Conservation (phyloP, 208 protist genomes). For the Trypanosoma brucei region DNA sequence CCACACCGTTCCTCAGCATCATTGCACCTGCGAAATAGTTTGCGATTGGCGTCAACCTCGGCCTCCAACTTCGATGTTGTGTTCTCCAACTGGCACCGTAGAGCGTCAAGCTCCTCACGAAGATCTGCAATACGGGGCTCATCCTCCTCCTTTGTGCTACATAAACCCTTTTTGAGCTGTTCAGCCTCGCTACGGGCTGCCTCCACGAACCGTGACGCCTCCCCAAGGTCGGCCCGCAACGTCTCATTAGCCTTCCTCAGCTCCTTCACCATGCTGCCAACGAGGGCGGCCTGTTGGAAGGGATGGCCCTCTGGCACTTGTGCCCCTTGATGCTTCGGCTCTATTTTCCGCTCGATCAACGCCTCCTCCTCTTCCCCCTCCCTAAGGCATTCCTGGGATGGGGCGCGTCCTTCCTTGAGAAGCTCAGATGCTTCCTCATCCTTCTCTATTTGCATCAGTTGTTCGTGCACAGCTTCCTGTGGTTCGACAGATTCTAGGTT, state of each 20-base stretch:
- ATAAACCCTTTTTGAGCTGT: conserved; percentile 2
- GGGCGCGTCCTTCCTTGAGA: neutral
- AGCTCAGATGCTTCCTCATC: too few relatives aligned
- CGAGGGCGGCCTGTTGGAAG: neutral
- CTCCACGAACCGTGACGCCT: conserved; percentile 8
- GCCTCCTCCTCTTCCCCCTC: neutral
- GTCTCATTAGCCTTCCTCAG: neutral
- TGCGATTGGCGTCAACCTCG: neutral
- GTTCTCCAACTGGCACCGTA: neutral
- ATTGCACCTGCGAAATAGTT: neutral
- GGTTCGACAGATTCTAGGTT: neutral
- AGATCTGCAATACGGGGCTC: neutral
- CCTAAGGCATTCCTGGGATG: neutral
- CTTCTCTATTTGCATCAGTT: neutral
- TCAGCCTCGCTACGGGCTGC: conserved; percentile 2
- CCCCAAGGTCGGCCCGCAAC: neutral
- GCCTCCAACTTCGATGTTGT: neutral
- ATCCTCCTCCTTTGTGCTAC: neutral
- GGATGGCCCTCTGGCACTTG: neutral
- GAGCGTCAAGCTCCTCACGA: neutral
- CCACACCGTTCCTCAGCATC: conserved; percentile 1
- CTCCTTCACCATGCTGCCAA: conserved; percentile 1
- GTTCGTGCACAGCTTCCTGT: neutral
- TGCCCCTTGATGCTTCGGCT: too few relatives aligned
- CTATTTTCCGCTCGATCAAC: neutral